Percentiles rank a stretch among this genome's conserved stretches.
phyloP scores from a whole-genome alignment of 2,329 filamentous ascomycete species.

The Capronia americana region DNA sequence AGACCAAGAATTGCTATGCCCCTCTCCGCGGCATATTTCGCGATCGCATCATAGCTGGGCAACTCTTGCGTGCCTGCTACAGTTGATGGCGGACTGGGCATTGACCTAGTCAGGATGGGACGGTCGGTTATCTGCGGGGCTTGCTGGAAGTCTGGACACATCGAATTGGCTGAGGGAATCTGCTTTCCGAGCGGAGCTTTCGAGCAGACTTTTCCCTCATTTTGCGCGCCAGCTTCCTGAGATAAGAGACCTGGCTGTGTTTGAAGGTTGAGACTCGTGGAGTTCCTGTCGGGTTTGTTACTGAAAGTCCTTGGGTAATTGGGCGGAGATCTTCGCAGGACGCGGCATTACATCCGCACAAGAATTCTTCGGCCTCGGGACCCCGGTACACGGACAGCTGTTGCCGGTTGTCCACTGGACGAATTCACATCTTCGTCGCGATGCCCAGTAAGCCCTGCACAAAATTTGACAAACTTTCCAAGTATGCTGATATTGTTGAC shows the following conservation, averaged over 20 bases:
- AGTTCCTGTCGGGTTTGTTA: background rate
- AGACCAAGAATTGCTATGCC: too few relatives aligned
- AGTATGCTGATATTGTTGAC: background rate
- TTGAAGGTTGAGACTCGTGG: background rate
- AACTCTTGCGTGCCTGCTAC: background rate
- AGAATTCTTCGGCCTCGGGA: background rate
- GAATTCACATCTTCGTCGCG: background rate
- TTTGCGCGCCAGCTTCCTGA: background rate
- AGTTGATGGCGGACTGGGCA: slow-evolving; percentile 1
- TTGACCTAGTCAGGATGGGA: slow-evolving; percentile 1
- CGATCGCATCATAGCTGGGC: background rate
- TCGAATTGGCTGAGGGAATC: background rate
- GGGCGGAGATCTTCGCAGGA: background rate
- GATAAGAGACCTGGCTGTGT: background rate
- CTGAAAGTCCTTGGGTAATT: background rate
- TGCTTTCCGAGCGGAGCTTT: slow-evolving; percentile 2
- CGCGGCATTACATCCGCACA: background rate
- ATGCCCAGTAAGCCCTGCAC: background rate
- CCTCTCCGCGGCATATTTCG: background rate
- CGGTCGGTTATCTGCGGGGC: slow-evolving; percentile 5
- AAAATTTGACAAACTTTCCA: background rate
- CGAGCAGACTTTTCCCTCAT: background rate
- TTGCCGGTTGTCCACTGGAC: background rate
- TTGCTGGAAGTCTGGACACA: background rate
- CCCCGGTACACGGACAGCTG: background rate